A percentile compares a stretch with the other conserved stretches of the same genome.
These are phyloP conservation scores for Auxenochlorella pyrenoidosa DNA, from an alignment of 139 green algal genomes.

Conservation along the genomic window DNA sequence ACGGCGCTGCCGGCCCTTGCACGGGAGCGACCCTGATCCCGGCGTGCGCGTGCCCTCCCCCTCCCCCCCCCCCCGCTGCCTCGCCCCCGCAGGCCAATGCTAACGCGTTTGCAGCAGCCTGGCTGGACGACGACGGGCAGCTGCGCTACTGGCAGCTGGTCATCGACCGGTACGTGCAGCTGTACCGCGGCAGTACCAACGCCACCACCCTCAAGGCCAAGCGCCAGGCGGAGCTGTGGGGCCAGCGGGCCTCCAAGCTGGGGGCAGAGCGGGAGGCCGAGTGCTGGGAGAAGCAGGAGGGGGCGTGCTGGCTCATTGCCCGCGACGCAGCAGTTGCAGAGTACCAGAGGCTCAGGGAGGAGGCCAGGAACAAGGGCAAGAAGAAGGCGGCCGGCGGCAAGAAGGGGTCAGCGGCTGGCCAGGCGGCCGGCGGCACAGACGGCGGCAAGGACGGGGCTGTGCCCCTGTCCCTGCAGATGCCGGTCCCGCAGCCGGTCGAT, in stretches of 20 bases:
- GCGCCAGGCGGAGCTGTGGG: not conserved
- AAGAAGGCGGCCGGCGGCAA: too few species aligned
- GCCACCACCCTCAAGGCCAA: too few species aligned
- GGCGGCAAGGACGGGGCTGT: not conserved
- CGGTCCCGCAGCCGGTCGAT: not conserved
- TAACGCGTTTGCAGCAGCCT: not conserved
- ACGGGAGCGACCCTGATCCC: too few species aligned
- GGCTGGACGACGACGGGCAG: not conserved
- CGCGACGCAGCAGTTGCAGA: not conserved
- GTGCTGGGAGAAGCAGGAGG: not conserved
- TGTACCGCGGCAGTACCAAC: not conserved
- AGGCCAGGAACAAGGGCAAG: not conserved
- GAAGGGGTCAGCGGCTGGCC: not conserved
- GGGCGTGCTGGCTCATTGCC: not conserved
- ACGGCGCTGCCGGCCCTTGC: too few species aligned
- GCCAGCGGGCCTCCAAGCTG: not conserved
- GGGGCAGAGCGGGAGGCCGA: not conserved
- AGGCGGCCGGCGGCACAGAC: not conserved
- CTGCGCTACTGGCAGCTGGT: slow-evolving; percentile 12
- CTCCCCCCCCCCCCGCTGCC: too few species aligned
- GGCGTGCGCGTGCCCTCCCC: too few species aligned
- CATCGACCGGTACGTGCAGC: not conserved
- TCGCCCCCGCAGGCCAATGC: not conserved
- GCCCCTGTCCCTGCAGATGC: not conserved
- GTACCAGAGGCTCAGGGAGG: not conserved